Evolutionary conservation across 345 rosid species (phyloP).

Genomic region (Eucalyptus sp.): DNA sequence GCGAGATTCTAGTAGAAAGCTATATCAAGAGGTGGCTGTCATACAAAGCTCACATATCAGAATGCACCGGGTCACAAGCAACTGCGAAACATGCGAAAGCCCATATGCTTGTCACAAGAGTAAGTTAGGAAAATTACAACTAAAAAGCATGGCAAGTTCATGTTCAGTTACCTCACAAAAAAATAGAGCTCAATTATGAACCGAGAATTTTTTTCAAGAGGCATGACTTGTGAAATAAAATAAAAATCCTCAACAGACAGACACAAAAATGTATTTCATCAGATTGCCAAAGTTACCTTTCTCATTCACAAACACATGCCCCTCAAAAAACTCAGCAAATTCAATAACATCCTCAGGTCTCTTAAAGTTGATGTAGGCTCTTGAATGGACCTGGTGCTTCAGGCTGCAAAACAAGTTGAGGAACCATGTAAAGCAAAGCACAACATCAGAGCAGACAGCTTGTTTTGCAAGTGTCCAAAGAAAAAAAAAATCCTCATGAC

Average conservation of each 20-base stretch:
- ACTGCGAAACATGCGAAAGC: not conserved
- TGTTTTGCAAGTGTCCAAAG: not conserved
- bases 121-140: not conserved
- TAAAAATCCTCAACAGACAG: not conserved
- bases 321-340: conserved; percentile 67
- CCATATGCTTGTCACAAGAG: not conserved
- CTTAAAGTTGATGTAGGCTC: conserved; percentile 59
- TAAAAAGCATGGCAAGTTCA: not conserved
- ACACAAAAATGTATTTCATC: not conserved
- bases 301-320: conserved; percentile 70
- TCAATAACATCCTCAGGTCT: conserved; percentile 51
- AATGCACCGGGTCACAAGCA: not conserved
- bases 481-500: not conserved
- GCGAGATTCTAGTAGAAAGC: not conserved
- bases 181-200: not conserved
- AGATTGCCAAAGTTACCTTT: conserved; percentile 33
- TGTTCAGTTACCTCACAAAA: not conserved
- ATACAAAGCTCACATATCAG: not conserved
- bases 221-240: not conserved
- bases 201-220: not conserved
- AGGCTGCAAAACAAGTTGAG: conserved; percentile 34
- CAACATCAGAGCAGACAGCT: not conserved
- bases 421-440: not conserved
- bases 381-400: conserved; percentile 45
- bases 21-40: not conserved